phyloP scores from a whole-genome alignment of 2,329 filamentous ascomycete genomes.

The Epichloe typhina region DNA sequence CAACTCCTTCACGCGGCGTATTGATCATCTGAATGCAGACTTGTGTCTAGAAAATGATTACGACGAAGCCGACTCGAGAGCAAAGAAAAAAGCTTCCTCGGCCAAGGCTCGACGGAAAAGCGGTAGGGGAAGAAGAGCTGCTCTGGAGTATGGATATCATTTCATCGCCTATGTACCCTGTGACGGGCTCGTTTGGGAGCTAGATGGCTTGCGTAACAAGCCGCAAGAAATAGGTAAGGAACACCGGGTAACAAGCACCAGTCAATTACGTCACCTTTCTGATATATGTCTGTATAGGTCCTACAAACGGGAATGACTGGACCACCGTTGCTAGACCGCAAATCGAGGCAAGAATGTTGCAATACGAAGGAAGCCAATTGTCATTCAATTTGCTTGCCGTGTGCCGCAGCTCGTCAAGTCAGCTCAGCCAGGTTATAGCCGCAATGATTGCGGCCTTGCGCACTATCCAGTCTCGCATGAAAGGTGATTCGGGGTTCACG shows the following conservation, averaged over 20 bases:
- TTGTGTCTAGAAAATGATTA: conserved; percentile 48
- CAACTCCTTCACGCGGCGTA: conserved; percentile 73
- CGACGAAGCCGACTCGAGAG: conserved; percentile 21
- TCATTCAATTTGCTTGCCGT: conserved; percentile 71
- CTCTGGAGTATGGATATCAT: conserved; percentile 59
- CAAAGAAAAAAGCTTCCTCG: conserved; percentile 18
- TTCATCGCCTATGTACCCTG: conserved; percentile 82
- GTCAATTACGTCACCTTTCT: neutral
- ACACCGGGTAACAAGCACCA: neutral
- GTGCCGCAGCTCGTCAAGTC: conserved; percentile 48
- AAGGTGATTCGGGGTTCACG: conserved; percentile 9
- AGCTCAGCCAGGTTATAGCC: conserved; percentile 34
- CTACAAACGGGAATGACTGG: conserved; percentile 41
- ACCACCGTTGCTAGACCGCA: conserved; percentile 47
- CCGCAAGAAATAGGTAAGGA: conserved; percentile 34
- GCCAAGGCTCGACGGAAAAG: conserved; percentile 18
- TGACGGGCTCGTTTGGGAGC: conserved; percentile 66
- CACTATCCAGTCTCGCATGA: conserved; percentile 22
- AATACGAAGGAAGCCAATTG: conserved; percentile 50
- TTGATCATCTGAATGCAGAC: conserved; percentile 64
- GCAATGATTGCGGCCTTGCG: conserved; percentile 26
- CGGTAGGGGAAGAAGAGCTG: conserved; percentile 26
- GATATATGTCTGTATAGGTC: neutral
- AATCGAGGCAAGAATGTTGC: conserved; percentile 54
- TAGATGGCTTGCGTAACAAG: conserved; percentile 68